Evolutionary conservation across 148 eudicot species (phyloP).

Genomic region (Nyssa sinensis): DNA sequence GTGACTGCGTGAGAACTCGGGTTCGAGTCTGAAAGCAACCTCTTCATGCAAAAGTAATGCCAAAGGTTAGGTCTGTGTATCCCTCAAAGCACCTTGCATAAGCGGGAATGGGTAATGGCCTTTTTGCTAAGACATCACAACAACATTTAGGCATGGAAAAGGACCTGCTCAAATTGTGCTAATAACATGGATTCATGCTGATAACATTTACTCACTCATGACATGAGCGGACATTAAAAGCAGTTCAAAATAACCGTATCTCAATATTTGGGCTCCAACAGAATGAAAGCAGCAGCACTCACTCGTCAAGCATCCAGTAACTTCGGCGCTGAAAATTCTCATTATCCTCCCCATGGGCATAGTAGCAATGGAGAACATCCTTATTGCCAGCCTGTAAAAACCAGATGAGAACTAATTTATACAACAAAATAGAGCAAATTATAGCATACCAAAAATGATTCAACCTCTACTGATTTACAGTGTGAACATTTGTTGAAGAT

Average conservation of each 20-base stretch:
- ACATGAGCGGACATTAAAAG: not conserved
- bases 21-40: too few relatives aligned
- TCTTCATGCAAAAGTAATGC: too few relatives aligned
- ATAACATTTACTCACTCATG: not conserved
- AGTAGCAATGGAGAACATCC: slow-evolving; percentile 63
- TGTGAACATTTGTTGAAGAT: not conserved
- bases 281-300: slow-evolving; percentile 26
- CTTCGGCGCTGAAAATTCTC: slow-evolving; percentile 63
- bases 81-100: too few relatives aligned
- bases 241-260: not conserved
- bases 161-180: too few relatives aligned
- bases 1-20: too few relatives aligned
- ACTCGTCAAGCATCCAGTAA: slow-evolving; percentile 71
- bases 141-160: too few relatives aligned
- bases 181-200: too few relatives aligned
- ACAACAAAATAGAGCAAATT: not conserved
- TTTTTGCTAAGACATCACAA: too few relatives aligned
- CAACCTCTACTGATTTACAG: not conserved
- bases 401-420: slow-evolving; percentile 19
- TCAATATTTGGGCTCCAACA: not conserved
- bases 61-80: too few relatives aligned
- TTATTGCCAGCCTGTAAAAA: slow-evolving; percentile 55
- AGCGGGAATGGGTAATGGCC: too few relatives aligned
- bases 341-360: slow-evolving; percentile 66
- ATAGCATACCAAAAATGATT: not conserved